phyloP scores from a whole-genome alignment of 352 stramenopile genomes.

The Phytophthora ramorum region DNA sequence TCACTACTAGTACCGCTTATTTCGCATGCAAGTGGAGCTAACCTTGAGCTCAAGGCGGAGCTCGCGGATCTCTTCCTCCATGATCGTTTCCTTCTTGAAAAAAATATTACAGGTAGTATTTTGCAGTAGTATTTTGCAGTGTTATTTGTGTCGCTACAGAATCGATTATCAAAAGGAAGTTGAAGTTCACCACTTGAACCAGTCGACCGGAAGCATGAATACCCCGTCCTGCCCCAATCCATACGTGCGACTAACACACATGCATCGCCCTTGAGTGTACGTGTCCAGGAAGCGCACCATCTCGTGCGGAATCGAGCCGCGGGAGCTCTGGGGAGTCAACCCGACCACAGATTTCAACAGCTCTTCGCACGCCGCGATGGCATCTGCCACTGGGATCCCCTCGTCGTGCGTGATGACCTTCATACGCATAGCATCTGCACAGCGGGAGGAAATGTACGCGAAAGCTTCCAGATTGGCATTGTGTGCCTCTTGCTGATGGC shows the following conservation, averaged over 20 bases:
- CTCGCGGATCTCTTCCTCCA: slow-evolving; percentile 34
- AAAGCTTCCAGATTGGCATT: slow-evolving; percentile 48
- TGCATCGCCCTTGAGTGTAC: slow-evolving; percentile 35
- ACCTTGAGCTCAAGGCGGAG: slow-evolving; percentile 42
- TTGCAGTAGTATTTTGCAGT: too few relatives aligned
- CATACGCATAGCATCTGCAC: slow-evolving; percentile 41
- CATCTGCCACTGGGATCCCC: slow-evolving; percentile 37
- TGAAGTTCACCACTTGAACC: slow-evolving; percentile 46
- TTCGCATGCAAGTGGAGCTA: neutral
- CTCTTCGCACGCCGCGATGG: slow-evolving; percentile 43
- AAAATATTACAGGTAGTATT: slow-evolving; percentile 11
- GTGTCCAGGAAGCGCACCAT: slow-evolving; percentile 38
- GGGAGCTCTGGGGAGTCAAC: slow-evolving; percentile 24
- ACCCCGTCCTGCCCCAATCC: slow-evolving; percentile 52
- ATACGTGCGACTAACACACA: slow-evolving; percentile 46
- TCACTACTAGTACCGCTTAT: neutral
- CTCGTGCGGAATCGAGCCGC: slow-evolving; percentile 27
- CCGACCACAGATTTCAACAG: slow-evolving; percentile 43
- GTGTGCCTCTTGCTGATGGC: slow-evolving; percentile 28
- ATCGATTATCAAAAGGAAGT: slow-evolving; percentile 16
- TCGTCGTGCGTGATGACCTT: slow-evolving; percentile 43
- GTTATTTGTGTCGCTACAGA: neutral
- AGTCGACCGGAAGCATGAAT: slow-evolving; percentile 53
- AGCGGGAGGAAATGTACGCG: slow-evolving; percentile 40
- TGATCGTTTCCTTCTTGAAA: slow-evolving; percentile 8